Evolutionary conservation across 192 early-diverging fungal genomes (phyloP).

Genomic region (Powellomyces hirtus): DNA sequence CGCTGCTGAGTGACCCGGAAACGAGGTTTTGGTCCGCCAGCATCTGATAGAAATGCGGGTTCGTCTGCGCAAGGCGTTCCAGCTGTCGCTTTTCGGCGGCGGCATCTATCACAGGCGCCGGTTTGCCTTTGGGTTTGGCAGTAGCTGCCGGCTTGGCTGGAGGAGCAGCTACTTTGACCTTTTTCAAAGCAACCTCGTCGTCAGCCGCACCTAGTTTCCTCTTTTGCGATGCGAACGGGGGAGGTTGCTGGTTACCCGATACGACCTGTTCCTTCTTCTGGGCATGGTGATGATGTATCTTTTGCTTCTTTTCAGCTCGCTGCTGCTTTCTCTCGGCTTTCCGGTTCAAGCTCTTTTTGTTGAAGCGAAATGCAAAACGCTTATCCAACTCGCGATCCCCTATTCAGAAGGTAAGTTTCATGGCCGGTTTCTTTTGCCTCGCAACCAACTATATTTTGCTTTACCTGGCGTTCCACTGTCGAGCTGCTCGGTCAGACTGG

Average conservation of each 20-base stretch:
- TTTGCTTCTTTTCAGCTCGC: constrained; percentile 31
- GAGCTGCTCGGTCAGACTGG: not conserved
- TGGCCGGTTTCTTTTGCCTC: too few relatives aligned
- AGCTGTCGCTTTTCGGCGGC: constrained; percentile 22
- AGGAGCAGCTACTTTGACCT: not conserved
- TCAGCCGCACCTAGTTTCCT: not conserved
- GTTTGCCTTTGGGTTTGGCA: not conserved
- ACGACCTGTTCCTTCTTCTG: constrained; percentile 12
- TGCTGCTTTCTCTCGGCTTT: constrained; percentile 33
- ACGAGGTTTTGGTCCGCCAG: constrained; percentile 24
- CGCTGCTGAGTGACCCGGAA: not conserved
- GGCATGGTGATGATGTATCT: constrained; percentile 5
- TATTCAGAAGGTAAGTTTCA: not conserved
- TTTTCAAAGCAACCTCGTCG: not conserved
- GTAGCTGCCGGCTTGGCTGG: not conserved
- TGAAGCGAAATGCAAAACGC: constrained; percentile 32
- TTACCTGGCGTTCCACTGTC: not conserved
- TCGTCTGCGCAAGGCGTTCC: constrained; percentile 21
- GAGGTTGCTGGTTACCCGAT: not conserved
- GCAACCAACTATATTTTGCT: not conserved
- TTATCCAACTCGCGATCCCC: constrained; percentile 8
- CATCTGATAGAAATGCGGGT: constrained; percentile 28
- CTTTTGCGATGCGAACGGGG: not conserved
- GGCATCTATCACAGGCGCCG: not conserved
- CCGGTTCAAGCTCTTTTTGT: constrained; percentile 23